Percentiles rank a stretch among this genome's conserved stretches.
phyloP scores from a whole-genome alignment of 2,329 filamentous ascomycete genomes.

The Thielaviopsis cerberus region DNA sequence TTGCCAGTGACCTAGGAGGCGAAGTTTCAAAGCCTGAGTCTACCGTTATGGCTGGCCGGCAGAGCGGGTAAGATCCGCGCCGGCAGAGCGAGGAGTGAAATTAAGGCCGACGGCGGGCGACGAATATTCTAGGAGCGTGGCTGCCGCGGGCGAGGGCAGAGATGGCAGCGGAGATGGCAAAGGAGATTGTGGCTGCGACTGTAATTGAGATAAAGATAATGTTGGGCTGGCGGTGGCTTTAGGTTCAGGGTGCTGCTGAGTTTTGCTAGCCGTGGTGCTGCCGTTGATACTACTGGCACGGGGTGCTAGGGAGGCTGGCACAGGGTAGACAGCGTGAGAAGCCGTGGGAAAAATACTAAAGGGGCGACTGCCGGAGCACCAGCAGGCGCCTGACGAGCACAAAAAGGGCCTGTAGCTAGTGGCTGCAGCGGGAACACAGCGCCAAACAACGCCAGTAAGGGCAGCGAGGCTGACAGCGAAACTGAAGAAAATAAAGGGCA shows the following conservation, averaged over 20 bases:
- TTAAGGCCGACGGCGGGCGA: background rate
- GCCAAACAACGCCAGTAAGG: background rate
- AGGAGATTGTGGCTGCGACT: background rate
- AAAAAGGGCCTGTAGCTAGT: constrained; percentile 2
- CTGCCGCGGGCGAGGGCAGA: background rate
- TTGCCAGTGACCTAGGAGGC: too few relatives aligned
- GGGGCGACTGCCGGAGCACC: constrained; percentile 28
- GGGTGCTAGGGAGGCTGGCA: constrained; percentile 10
- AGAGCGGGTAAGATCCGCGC: too few relatives aligned
- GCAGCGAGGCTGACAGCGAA: background rate
- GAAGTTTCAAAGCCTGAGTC: too few relatives aligned
- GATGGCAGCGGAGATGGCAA: background rate
- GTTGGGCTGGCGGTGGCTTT: background rate
- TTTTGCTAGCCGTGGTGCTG: background rate
- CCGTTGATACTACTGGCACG: constrained; percentile 4
- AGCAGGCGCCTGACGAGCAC: constrained; percentile 17
- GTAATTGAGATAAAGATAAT: background rate
- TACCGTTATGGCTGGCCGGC: too few relatives aligned
- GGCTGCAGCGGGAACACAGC: background rate
- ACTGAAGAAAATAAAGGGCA: background rate
- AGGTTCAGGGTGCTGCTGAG: background rate
- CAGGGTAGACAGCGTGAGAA: constrained; percentile 21
- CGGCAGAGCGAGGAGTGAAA: constrained; percentile 9
- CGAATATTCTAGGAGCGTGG: background rate
- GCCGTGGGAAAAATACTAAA: constrained; percentile 27